Conservation (phyloP, 805 yeast species). For the Candida nonsorbophila region DNA sequence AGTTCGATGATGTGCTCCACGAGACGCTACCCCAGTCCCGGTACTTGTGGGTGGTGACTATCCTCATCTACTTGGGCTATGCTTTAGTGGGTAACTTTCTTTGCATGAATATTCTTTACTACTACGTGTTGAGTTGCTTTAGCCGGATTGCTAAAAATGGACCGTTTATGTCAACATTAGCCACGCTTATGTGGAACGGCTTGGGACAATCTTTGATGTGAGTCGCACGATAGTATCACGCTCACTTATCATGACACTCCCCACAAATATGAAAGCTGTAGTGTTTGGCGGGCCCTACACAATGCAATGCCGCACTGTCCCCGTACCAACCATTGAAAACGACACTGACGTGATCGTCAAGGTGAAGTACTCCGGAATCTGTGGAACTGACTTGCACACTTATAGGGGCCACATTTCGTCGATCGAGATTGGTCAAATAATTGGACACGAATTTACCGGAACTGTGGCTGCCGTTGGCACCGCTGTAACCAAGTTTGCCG, state of each 20-base stretch:
- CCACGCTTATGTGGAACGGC: constrained; percentile 1
- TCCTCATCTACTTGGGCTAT: constrained; percentile 12
- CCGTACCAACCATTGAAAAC: constrained; percentile 31
- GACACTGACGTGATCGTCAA: constrained; percentile 44
- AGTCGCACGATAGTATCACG: not conserved
- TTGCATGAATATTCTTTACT: constrained; percentile 13
- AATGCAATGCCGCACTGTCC: constrained; percentile 32
- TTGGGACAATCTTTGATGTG: not conserved
- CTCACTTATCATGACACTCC: constrained; percentile 5
- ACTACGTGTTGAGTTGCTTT: constrained; percentile 2
- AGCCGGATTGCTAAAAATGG: not conserved
- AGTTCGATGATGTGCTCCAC: constrained; percentile 12
- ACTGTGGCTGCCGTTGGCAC: constrained; percentile 35
- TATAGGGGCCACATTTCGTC: constrained; percentile 44
- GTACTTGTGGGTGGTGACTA: constrained; percentile 4
- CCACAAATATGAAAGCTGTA: constrained; percentile 42
- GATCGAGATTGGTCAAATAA: constrained; percentile 26
- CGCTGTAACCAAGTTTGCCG: constrained; percentile 21
- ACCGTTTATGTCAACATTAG: constrained; percentile 1
- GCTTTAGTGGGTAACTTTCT: constrained; percentile 16
- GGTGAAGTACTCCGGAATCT: constrained; percentile 43
- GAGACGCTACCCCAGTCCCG: constrained; percentile 1
- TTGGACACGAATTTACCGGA: constrained; percentile 52
- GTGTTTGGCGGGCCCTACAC: constrained; percentile 41
- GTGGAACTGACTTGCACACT: constrained; percentile 53